Evolutionary conservation across 2,329 filamentous ascomycete genomes (phyloP), one percentile per base, ranked within the genome.

Genomic region (Scedosporium apiospermum): DNA sequence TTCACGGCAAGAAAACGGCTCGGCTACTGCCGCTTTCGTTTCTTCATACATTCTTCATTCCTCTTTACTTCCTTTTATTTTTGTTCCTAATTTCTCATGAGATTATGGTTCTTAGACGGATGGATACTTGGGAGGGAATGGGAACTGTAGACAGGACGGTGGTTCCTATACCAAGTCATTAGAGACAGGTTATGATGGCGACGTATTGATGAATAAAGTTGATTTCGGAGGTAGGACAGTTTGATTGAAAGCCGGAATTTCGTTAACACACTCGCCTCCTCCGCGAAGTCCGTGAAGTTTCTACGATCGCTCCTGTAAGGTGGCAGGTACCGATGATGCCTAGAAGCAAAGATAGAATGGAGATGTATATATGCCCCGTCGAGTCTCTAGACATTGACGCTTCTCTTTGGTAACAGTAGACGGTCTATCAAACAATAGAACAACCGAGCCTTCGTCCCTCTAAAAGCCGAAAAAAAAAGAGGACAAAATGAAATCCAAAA

Each of bases 101-200:
- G 55, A 61, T 63, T 41, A 60, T 63, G 60, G 16, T 26, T 23
- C 46, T 49, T 62, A 42, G 60, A 42, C 57, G 53, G 38, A 46
- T 62, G 51, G 51, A 57, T 46, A 23, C 57, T 27, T 55, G 12
- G 60, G 38, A 38, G 21, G 18, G n/a, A 14, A 61, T 53, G 21
- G 23, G 18, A 27, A 26, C 12, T 55, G 51, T 23, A 23, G 12
- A 23, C 51, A 27, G 51, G 51, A 27, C 12, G 21, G 51, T 30
- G 18, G 18, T 26, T 23, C 18, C 23, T 55, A 26, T 51, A 53
- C 18, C 27, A 58, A 30, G 60, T 49, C 60, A 34, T 53, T 61
- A 53, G 23, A 53, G 21, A 53, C 44, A 53, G n/a, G 41, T 23
- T 21, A 53, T 26, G 49, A 53, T 14, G 60, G 60, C 23, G 9